Conservation (phyloP, 2,329 filamentous ascomycete species). For the Dendryphion nanum region DNA sequence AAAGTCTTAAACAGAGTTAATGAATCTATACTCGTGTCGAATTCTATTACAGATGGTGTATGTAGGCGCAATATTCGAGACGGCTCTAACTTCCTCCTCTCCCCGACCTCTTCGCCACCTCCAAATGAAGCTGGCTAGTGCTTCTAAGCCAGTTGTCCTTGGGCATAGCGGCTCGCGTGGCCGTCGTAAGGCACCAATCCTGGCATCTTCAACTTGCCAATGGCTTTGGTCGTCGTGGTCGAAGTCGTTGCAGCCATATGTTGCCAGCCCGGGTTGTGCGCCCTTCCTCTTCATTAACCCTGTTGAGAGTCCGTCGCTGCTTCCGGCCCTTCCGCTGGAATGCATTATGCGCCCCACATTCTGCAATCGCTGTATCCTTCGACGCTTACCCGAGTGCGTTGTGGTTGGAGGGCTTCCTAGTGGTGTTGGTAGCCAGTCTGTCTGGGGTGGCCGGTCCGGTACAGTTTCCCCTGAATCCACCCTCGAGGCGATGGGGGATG, state of each 20-base stretch:
- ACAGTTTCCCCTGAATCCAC: too few species aligned
- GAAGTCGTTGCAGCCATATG: slow-evolving; percentile 1
- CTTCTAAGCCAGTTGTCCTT: slow-evolving; percentile 1
- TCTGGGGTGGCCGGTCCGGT: too few species aligned
- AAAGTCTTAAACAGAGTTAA: slow-evolving; percentile 1
- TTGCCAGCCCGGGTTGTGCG: not conserved
- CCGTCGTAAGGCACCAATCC: not conserved
- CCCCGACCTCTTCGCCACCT: too few species aligned
- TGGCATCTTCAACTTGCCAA: slow-evolving; percentile 1
- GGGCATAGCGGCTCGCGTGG: not conserved
- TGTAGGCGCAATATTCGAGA: too few species aligned
- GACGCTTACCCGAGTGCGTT: too few species aligned
- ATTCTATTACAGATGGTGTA: slow-evolving; percentile 1
- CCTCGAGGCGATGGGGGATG: too few species aligned
- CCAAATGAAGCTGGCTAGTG: slow-evolving; percentile 1
- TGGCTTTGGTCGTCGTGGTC: not conserved
- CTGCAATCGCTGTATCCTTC: slow-evolving; percentile 1
- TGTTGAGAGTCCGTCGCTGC: not conserved
- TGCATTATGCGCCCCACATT: slow-evolving; percentile 1
- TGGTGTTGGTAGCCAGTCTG: too few species aligned
- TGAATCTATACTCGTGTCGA: slow-evolving; percentile 1
- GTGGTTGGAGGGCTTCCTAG: too few species aligned
- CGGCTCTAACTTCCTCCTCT: too few species aligned
- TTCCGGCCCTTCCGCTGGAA: not conserved
- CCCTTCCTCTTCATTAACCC: slow-evolving; percentile 1